Evolutionary conservation across 441 rosid genomes (phyloP).

Genomic region (Euphorbia schlechtendalii): DNA sequence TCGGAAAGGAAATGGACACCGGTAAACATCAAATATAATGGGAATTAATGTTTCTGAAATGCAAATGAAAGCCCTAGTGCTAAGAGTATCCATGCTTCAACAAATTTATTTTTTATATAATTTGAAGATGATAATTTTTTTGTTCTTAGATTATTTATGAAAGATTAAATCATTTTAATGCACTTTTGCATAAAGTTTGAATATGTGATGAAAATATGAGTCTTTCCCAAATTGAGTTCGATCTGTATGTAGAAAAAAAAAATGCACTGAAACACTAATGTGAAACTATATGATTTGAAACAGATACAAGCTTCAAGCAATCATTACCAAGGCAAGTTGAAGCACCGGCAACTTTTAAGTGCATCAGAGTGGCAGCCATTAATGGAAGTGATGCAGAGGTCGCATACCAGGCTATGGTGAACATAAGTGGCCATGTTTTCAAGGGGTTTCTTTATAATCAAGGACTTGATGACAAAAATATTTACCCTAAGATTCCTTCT

Average conservation of each 20-base stretch:
- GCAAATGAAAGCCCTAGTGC: no score
- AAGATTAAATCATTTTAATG: slow-evolving; percentile 2
- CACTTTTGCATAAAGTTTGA: neutral
- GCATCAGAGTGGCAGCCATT: slow-evolving; percentile 72
- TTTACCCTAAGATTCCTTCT: slow-evolving; percentile 29
- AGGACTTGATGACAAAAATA: slow-evolving; percentile 57
- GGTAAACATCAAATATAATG: no score
- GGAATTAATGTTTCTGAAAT: no score
- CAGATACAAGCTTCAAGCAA: slow-evolving; percentile 52
- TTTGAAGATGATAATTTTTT: no score
- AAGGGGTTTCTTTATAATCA: slow-evolving; percentile 86
- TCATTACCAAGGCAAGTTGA: slow-evolving; percentile 67
- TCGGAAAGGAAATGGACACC: no score
- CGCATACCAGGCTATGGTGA: slow-evolving; percentile 80
- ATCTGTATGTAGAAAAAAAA: no score
- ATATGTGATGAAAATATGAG: neutral
- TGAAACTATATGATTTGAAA: neutral
- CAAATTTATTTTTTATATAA: no score
- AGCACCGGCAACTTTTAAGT: slow-evolving; percentile 82
- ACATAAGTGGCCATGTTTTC: slow-evolving; percentile 80
- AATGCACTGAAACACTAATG: neutral
- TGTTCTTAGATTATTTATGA: neutral
- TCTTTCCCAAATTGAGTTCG: neutral
- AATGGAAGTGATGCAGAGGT: slow-evolving; percentile 74
- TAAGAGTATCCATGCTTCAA: no score